Conservation (phyloP, 495 filamentous ascomycete genomes). For the Collariella sp. region DNA sequence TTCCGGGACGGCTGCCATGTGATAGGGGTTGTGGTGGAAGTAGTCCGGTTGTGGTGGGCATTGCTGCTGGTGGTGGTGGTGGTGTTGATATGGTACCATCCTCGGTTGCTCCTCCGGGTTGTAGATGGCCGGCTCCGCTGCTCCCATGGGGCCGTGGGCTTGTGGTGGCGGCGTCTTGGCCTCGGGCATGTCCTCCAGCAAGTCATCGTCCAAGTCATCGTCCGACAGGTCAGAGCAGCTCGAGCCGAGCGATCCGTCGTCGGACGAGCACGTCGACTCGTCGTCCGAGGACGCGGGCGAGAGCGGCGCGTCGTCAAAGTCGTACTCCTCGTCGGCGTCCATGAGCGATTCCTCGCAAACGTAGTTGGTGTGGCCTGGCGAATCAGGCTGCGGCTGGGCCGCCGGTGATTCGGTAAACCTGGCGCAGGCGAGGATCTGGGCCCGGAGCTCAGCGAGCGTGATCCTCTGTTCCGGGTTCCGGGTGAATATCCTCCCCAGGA, state of each 20-base stretch:
- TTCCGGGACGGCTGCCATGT: slow-evolving; percentile 9
- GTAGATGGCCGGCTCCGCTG: slow-evolving; percentile 33
- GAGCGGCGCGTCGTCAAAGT: slow-evolving; percentile 31
- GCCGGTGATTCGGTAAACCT: slow-evolving; percentile 54
- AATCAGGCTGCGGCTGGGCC: slow-evolving; percentile 28
- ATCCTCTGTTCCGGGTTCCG: slow-evolving; percentile 79
- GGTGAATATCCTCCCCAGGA: slow-evolving; percentile 84
- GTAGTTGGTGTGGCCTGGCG: slow-evolving; percentile 34
- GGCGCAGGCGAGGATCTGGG: slow-evolving; percentile 66
- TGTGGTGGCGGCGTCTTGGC: slow-evolving; percentile 35
- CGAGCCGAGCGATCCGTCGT: slow-evolving; percentile 40
- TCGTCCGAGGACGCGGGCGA: slow-evolving; percentile 37
- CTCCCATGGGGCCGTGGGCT: slow-evolving; percentile 1
- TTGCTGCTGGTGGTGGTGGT: slow-evolving; percentile 15
- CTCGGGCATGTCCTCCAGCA: slow-evolving; percentile 34
- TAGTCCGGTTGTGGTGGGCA: slow-evolving; percentile 26
- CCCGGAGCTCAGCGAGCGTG: slow-evolving; percentile 70
- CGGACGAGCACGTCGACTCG: slow-evolving; percentile 40
- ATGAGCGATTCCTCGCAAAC: slow-evolving; percentile 38
- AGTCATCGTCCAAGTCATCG: slow-evolving; percentile 34
- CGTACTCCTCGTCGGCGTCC: slow-evolving; percentile 26
- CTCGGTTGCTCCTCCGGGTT: slow-evolving; percentile 32
- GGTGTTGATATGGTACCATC: slow-evolving; percentile 11
- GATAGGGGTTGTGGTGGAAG: slow-evolving; percentile 23
- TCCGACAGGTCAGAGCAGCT: slow-evolving; percentile 38